A percentile compares a stretch with the other conserved stretches of the same genome.
Evolutionary conservation across 2,329 filamentous ascomycete species (phyloP).

Genomic region (Phyllosticta citriasiana): DNA sequence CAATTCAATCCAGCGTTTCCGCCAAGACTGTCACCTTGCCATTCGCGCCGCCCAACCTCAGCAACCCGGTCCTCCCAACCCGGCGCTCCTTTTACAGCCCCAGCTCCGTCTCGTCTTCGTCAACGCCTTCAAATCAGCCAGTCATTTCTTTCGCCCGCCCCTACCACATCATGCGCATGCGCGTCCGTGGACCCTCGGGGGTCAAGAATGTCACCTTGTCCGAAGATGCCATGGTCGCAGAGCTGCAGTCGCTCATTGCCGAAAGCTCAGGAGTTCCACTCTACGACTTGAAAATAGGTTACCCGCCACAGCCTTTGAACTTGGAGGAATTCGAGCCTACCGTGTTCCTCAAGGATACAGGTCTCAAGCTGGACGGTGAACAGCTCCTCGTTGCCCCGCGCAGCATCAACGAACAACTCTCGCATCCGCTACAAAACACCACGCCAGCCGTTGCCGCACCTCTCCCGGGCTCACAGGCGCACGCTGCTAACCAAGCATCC

Average conservation of each 20-base stretch:
- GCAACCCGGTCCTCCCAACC: not conserved
- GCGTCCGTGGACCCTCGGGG: conserved; percentile 65
- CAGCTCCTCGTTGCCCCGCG: conserved; percentile 53
- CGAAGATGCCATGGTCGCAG: conserved; percentile 55
- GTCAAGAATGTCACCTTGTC: conserved; percentile 59
- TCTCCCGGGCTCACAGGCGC: conserved; percentile 14
- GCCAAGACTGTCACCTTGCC: not conserved
- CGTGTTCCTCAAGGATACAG: conserved; percentile 45
- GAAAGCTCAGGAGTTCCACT: conserved; percentile 53
- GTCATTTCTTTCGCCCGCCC: not conserved
- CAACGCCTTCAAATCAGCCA: not conserved
- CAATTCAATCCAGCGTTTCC: too few relatives aligned
- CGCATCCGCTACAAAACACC: conserved; percentile 17
- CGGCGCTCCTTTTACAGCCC: too few relatives aligned
- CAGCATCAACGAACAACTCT: conserved; percentile 21
- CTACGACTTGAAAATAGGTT: conserved; percentile 77
- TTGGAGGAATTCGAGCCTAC: conserved; percentile 43
- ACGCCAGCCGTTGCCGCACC: conserved; percentile 15
- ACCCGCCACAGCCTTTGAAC: conserved; percentile 63
- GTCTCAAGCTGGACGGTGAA: conserved; percentile 55
- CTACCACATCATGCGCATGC: conserved; percentile 54
- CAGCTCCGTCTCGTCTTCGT: not conserved
- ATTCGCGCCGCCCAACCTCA: not conserved
- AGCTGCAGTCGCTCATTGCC: conserved; percentile 52
- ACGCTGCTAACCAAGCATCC: conserved; percentile 1